A percentile compares a stretch with the other conserved stretches of the same genome.
These are phyloP conservation scores for Saturnispora sekii DNA, from an alignment of 805 yeast species.

Conservation along the genomic window DNA sequence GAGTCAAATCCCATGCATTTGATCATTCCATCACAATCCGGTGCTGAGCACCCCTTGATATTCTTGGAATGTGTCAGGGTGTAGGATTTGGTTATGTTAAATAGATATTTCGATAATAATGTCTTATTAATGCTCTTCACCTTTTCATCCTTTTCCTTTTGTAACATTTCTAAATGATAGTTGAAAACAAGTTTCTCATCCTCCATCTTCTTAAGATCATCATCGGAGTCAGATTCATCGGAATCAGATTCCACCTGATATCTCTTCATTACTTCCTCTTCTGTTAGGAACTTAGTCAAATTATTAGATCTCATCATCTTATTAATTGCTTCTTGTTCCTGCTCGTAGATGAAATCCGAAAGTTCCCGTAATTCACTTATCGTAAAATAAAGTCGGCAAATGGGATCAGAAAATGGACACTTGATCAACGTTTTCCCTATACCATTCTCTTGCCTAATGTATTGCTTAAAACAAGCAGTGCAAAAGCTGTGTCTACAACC, in stretches of 20 bases:
- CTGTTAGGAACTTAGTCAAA: conserved; percentile 4
- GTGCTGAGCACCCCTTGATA: conserved; percentile 76
- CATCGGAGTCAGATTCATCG: conserved; percentile 7
- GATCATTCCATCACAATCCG: conserved; percentile 64
- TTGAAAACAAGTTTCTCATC: conserved; percentile 12
- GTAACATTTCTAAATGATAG: conserved; percentile 18
- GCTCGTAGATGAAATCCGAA: conserved; percentile 16
- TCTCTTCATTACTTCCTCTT: conserved; percentile 5
- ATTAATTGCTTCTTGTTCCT: background rate
- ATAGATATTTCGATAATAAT: conserved; percentile 31
- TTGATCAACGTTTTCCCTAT: conserved; percentile 38
- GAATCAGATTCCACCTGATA: conserved; percentile 10
- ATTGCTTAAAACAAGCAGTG: conserved; percentile 53
- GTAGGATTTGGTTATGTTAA: conserved; percentile 36
- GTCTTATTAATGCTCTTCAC: conserved; percentile 18
- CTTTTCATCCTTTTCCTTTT: conserved; percentile 18
- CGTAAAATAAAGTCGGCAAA: conserved; percentile 37
- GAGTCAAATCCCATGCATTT: conserved; percentile 26
- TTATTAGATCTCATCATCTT: background rate
- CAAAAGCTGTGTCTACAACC: conserved; percentile 71
- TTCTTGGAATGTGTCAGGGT: conserved; percentile 39
- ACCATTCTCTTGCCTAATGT: conserved; percentile 38
- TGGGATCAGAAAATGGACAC: conserved; percentile 50
- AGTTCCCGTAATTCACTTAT: conserved; percentile 30
- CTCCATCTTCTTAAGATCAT: conserved; percentile 8